Conservation (phyloP, 2,329 filamentous ascomycete species). For the Talaromyces sp. region DNA sequence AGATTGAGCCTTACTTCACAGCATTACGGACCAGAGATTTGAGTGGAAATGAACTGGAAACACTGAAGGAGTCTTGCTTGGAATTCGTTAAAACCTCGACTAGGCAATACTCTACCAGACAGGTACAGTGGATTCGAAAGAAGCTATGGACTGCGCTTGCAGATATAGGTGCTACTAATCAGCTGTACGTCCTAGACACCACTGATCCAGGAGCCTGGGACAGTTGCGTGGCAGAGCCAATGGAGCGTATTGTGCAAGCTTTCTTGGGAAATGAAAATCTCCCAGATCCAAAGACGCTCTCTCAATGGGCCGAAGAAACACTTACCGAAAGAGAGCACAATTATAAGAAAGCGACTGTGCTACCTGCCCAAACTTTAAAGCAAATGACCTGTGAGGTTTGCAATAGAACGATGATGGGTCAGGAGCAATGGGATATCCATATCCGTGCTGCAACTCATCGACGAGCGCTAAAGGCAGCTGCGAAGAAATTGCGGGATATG, state of each 20-base stretch:
- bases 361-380: constrained; percentile 41
- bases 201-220: constrained; percentile 64
- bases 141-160: constrained; percentile 71
- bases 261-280: constrained; percentile 62
- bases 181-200: constrained; percentile 77
- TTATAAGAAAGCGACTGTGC: constrained; percentile 36
- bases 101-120: constrained; percentile 79
- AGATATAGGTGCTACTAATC: constrained; percentile 52
- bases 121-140: constrained; percentile 80
- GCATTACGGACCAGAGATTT: constrained; percentile 36
- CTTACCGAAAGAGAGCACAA: constrained; percentile 54
- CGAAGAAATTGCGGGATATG: constrained; percentile 30
- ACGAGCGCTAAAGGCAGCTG: constrained; percentile 50
- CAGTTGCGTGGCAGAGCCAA: constrained; percentile 62
- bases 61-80: constrained; percentile 58
- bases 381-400: constrained; percentile 67
- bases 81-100: constrained; percentile 79
- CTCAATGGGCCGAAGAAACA: constrained; percentile 54
- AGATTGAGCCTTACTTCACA: constrained; percentile 71
- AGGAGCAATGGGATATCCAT: constrained; percentile 58
- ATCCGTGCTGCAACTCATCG: constrained; percentile 57
- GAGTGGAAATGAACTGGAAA: constrained; percentile 46
- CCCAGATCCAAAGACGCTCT: constrained; percentile 57
- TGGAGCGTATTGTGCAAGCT: constrained; percentile 56
- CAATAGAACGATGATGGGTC: constrained; percentile 52